These are phyloP conservation scores for Grigorovia yakushimaensis DNA, from an alignment of 805 yeast genomes.

Conservation along the genomic window DNA sequence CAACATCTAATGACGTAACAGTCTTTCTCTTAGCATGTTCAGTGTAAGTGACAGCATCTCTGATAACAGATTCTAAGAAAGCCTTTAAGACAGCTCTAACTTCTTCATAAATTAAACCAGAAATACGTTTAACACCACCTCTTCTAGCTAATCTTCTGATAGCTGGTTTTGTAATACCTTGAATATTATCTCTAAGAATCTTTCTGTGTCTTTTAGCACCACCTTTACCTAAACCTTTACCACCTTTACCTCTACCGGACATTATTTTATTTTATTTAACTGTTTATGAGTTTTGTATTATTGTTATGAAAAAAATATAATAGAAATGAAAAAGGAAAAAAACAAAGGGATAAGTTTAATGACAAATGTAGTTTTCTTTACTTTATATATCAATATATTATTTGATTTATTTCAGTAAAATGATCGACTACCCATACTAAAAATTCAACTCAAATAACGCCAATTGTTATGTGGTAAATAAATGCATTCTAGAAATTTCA, in stretches of 20 bases:
- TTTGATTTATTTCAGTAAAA: not conserved
- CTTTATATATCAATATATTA: not conserved
- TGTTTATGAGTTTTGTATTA: constrained; percentile 1
- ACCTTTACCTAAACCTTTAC: constrained; percentile 99
- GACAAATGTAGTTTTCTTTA: too few relatives aligned
- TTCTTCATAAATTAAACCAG: constrained; percentile 97
- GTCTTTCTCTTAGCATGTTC: constrained; percentile 99
- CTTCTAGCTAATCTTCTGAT: constrained; percentile 99
- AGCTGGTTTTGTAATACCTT: constrained; percentile 99
- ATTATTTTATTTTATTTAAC: constrained; percentile 31
- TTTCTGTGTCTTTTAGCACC: constrained; percentile 99
- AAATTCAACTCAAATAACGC: not conserved
- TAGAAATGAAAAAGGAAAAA: not conserved
- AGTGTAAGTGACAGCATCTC: constrained; percentile 98
- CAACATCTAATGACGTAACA: constrained; percentile 96
- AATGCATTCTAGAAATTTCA: not conserved
- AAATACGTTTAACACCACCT: constrained; percentile 99
- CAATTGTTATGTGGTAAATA: not conserved
- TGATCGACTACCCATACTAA: not conserved
- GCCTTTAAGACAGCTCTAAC: constrained; percentile 95
- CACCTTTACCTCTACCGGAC: constrained; percentile 99
- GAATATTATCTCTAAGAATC: constrained; percentile 98
- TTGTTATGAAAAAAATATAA: not conserved
- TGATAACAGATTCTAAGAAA: constrained; percentile 92
- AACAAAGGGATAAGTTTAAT: too few relatives aligned